Base-by-base conservation (phyloP, 2,329 filamentous ascomycete species). In the Dichotomopilus funicola region DNA sequence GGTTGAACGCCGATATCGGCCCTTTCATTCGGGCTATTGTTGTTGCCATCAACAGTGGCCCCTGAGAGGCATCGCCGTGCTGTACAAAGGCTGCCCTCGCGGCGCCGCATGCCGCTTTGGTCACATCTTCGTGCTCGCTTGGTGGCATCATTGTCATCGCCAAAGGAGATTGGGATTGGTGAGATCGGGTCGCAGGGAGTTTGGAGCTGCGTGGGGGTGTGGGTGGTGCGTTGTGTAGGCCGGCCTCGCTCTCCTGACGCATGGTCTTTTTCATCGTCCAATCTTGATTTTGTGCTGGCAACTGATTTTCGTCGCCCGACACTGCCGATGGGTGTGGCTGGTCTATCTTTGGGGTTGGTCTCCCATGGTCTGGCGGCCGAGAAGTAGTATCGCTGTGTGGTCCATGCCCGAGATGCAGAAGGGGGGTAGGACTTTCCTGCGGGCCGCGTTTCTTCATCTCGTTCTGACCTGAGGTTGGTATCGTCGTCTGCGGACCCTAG, bases 341-440 rank as follows among this genome's bases (percentile, higher is more conserved):
- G 13, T 34, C 41, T 48, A 40, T 27, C 35, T 2, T 4, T 6
- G 55, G 62, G 35, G 50, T 61, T 35, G 50, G 34, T 43, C 35
- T 55, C 51, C 57, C 58, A 27, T 44, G 60, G 37, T 31, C 42
- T 2, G 36, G 44, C 27, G 47, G 57, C 54, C 38, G 59, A 51
- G 59, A 72, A 51, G 58, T 69, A 70, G 58, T 67, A 70, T 52
- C 69, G 63, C 55, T 65, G 57, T 42, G 63, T 67, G 37, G 64
- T 66, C 13, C 46, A 37, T 34, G 64, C 55, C 41, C 36, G 35
- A 40, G 50, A 49, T 6, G 38, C 40, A 31, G 48, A 51, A n/a
- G 49, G 42, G 35, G 54, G 37, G 12, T 51, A 42, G 13, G 35
- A 6, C 19, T 53, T n/a, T 46, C 51, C 19, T 37, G 33, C 36